A percentile compares a stretch with the other conserved stretches of the same genome.
Evolutionary conservation across 148 eudicot species (phyloP).

Genomic region (Gaultheria prostrata): DNA sequence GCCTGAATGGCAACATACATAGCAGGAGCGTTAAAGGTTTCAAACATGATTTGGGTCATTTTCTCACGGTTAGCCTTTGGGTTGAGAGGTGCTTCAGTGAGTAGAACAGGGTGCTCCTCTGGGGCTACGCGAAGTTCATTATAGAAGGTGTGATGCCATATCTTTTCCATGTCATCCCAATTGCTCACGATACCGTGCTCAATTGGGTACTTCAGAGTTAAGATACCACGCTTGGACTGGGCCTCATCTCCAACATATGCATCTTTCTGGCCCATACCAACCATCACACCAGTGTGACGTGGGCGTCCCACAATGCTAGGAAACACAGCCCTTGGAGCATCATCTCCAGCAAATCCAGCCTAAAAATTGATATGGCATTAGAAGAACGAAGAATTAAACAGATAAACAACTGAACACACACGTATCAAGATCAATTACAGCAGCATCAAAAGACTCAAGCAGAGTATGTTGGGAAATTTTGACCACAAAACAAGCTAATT

Average conservation of each 20-base stretch:
- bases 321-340: conserved; percentile 64
- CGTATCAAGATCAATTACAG: too few species aligned
- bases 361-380: conserved; percentile 4
- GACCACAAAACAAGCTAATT: not conserved
- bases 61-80: conserved; percentile 31
- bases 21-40: conserved; percentile 25
- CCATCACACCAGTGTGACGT: conserved; percentile 34
- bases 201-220: conserved; percentile 26
- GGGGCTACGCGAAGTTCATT: conserved; percentile 28
- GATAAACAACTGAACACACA: not conserved
- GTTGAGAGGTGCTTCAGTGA: conserved; percentile 29
- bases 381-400: not conserved
- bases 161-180: conserved; percentile 28
- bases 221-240: conserved; percentile 26
- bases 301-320: conserved; percentile 62
- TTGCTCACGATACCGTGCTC: conserved; percentile 27
- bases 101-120: conserved; percentile 27
- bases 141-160: conserved; percentile 27
- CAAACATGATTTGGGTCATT: conserved; percentile 28
- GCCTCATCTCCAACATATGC: conserved; percentile 28
- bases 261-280: conserved; percentile 29
- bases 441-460: not conserved
- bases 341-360: conserved; percentile 74
- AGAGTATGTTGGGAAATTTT: not conserved
- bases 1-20: conserved; percentile 30